Percentiles rank a stretch among this genome's conserved stretches.
Conservation (phyloP, 805 yeast species). For the Metschnikowia picachoensis region DNA sequence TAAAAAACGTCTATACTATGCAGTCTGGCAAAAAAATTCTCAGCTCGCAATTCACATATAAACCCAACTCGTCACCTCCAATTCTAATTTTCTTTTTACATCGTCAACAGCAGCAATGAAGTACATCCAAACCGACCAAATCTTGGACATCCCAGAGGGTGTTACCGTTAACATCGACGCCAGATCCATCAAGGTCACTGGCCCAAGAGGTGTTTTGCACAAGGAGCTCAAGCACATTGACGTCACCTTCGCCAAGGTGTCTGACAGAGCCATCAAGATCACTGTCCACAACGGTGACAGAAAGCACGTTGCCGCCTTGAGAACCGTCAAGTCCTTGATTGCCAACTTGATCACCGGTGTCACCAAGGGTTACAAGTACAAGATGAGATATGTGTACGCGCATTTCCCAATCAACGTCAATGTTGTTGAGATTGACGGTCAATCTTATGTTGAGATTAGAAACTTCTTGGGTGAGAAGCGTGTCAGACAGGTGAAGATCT, state of each 20-base stretch:
- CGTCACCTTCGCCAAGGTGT: constrained; percentile 83
- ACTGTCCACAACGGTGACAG: constrained; percentile 98
- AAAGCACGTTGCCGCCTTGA: constrained; percentile 99
- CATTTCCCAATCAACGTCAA: constrained; percentile 99
- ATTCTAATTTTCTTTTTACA: background rate
- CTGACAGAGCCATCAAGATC: constrained; percentile 72
- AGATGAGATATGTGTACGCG: constrained; percentile 99
- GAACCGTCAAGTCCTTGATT: constrained; percentile 96
- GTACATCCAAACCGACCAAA: constrained; percentile 84
- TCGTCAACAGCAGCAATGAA: constrained; percentile 46
- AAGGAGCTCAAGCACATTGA: constrained; percentile 93
- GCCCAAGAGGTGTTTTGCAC: constrained; percentile 94
- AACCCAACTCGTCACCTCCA: background rate
- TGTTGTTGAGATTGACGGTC: constrained; percentile 74
- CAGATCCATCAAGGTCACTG: constrained; percentile 84
- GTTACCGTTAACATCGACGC: constrained; percentile 89
- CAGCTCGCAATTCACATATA: background rate
- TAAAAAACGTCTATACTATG: no score
- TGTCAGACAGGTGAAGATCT: constrained; percentile 82
- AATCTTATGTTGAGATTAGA: constrained; percentile 87
- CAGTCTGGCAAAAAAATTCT: no score
- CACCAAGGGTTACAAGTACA: constrained; percentile 98
- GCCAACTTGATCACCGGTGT: constrained; percentile 97
- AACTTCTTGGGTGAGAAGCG: constrained; percentile 99
- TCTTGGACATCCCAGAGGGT: constrained; percentile 84